A percentile compares a stretch with the other conserved stretches of the same genome.
Conservation (phyloP, 306 rosid species). For the Abrus pulchellus region DNA sequence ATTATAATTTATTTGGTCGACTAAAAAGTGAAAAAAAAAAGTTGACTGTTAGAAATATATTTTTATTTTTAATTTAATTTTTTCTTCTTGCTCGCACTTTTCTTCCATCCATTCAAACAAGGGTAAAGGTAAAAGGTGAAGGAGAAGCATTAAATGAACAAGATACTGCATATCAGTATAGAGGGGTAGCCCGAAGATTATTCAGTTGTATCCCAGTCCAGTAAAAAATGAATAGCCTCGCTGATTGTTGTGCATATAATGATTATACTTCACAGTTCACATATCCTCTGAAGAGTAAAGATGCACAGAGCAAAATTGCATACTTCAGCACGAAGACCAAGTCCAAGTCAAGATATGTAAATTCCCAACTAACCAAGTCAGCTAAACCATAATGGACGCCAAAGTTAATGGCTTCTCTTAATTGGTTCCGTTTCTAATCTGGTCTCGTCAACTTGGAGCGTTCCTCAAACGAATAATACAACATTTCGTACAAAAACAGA, state of each 20-base stretch:
- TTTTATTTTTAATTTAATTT: no score
- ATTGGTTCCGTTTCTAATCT: background rate
- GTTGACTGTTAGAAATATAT: no score
- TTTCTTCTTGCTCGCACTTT: no score
- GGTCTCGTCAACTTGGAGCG: background rate
- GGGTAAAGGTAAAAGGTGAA: no score
- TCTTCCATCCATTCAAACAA: no score
- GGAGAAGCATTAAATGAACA: slow-evolving; percentile 42
- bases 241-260: slow-evolving; percentile 4
- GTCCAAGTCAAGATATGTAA: background rate
- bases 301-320: slow-evolving; percentile 8
- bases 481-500: background rate
- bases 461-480: background rate
- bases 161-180: slow-evolving; percentile 10
- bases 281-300: background rate
- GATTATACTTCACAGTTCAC: slow-evolving; percentile 24
- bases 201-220: slow-evolving; percentile 28
- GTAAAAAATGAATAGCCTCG: background rate
- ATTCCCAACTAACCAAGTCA: background rate
- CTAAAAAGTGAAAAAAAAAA: no score
- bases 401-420: background rate
- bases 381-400: background rate
- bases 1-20: no score
- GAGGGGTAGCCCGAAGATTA: slow-evolving; percentile 22
- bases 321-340: background rate